These are phyloP conservation scores for Tubosaeta brunneosetosa DNA, from an alignment of 768 basidiomycete genomes.

Conservation along the genomic window DNA sequence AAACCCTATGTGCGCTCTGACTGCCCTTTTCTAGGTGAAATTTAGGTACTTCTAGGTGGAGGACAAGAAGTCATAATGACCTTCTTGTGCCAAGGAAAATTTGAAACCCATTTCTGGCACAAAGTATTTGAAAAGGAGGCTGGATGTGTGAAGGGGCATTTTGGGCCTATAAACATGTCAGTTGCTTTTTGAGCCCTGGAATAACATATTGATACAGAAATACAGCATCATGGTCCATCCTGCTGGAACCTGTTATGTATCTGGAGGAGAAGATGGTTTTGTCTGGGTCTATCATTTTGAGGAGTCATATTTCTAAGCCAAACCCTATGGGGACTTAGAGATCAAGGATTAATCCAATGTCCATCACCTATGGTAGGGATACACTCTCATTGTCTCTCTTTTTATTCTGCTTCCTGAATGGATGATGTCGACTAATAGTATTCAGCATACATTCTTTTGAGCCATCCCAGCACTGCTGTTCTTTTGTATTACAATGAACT, in stretches of 20 bases:
- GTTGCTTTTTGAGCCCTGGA: constrained; percentile 30
- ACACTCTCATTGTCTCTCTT: too few species aligned
- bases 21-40: neutral
- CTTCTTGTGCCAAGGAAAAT: constrained; percentile 89
- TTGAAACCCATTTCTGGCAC: constrained; percentile 98
- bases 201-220: constrained; percentile 1
- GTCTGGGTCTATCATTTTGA: constrained; percentile 91
- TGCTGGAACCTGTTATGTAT: constrained; percentile 80
- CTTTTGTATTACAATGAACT: too few species aligned
- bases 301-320: constrained; percentile 87
- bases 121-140: constrained; percentile 95
- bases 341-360: constrained; percentile 44
- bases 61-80: constrained; percentile 99
- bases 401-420: too few species aligned
- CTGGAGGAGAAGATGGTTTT: constrained; percentile 96
- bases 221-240: constrained; percentile 89
- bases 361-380: too few species aligned
- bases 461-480: too few species aligned
- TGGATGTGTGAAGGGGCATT: constrained; percentile 95
- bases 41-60: constrained; percentile 84
- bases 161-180: constrained; percentile 93
- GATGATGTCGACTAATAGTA: too few species aligned
- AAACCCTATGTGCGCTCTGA: constrained; percentile 69
- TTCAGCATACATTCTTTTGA: too few species aligned
- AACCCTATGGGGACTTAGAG: constrained; percentile 89